These are phyloP conservation scores for Xerophyta viscosa DNA, from an alignment of 106 monocot species.

Conservation along the genomic window DNA sequence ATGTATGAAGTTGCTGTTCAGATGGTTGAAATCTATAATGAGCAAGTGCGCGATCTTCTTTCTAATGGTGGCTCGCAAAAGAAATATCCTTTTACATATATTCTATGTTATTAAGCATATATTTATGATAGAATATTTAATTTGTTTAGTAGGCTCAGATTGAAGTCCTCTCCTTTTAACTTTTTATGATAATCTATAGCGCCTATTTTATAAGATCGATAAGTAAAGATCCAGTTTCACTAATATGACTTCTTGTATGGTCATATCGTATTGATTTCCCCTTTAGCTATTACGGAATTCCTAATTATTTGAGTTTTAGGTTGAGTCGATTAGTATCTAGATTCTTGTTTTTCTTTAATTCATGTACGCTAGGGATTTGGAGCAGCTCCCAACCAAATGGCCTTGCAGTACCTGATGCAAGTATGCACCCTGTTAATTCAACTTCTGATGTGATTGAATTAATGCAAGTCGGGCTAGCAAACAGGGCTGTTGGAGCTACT, in stretches of 20 bases:
- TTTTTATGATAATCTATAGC: no score
- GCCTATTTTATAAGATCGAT: no score
- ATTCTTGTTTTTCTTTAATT: slow-evolving; percentile 57
- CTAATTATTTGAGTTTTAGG: no score
- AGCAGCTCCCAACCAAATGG: slow-evolving; percentile 80
- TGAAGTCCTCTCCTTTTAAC: no score
- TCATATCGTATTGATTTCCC: no score
- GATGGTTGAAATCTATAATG: slow-evolving; percentile 99
- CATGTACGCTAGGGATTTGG: slow-evolving; percentile 76
- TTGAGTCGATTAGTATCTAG: no score
- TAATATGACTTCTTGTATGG: no score
- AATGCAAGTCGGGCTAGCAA: slow-evolving; percentile 75
- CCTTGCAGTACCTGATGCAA: slow-evolving; percentile 92
- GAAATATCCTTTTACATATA: slow-evolving; percentile 99
- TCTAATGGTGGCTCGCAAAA: slow-evolving; percentile 50
- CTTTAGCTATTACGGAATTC: no score
- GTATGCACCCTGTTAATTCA: slow-evolving; percentile 69
- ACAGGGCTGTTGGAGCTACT: slow-evolving; percentile 86
- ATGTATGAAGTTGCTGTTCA: slow-evolving; percentile 82
- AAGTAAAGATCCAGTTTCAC: no score
- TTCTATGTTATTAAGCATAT: no score
- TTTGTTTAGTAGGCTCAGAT: no score
- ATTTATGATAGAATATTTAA: no score
- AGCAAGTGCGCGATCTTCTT: slow-evolving; percentile 99
- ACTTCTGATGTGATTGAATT: slow-evolving; percentile 76